Evolutionary conservation across 2,329 filamentous ascomycete genomes (phyloP), one percentile per base, ranked within the genome.

Genomic region (Claviceps paspali): DNA sequence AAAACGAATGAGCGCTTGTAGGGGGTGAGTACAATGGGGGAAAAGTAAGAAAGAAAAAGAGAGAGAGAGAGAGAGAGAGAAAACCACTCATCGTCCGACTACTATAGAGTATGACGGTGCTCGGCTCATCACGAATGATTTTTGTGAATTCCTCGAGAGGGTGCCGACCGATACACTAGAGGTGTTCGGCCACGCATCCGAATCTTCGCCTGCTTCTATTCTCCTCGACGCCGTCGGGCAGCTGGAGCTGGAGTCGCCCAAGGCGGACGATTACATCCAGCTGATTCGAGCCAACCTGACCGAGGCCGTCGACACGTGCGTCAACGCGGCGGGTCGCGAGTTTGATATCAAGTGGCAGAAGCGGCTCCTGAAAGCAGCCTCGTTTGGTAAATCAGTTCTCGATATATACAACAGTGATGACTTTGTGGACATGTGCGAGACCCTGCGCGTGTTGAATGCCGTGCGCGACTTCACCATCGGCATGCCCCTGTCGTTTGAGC

Each of bases 341-440:
- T 95, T 86, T 54, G 84, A 79, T 49, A 67, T 80, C 2, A 77
- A 88, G 52, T 93, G 87, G 84, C 91, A 98, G 53, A 98, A 96
- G 54, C 77, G 92, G 48, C 67, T 98, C 1, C 68, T 98, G n/a
- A 92, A 92, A 55, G 91, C 91, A 5, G 91, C 91, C 0, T 96
- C 88, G 0, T 96, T 95, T 55, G 91, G 91, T 43, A 98, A 98
- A 57, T 96, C 91, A 0, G 91, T 96, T 0, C 70, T 98, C 3
- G 91, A 96, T 50, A 77, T 96, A 10, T 98, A 96, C 61, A 95
- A 91, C 57, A 95, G 87, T 52, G 91, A 98, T 52, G 88, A 98
- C 46, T 98, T 96, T 59, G 91, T 98, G 38, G 88, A 96, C 44
- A 96, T 95, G 79, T 94, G 86, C 48, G 88, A 98, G 57, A 91